Conservation (phyloP, 2,329 filamentous ascomycete species). For the Fusarium napiforme region DNA sequence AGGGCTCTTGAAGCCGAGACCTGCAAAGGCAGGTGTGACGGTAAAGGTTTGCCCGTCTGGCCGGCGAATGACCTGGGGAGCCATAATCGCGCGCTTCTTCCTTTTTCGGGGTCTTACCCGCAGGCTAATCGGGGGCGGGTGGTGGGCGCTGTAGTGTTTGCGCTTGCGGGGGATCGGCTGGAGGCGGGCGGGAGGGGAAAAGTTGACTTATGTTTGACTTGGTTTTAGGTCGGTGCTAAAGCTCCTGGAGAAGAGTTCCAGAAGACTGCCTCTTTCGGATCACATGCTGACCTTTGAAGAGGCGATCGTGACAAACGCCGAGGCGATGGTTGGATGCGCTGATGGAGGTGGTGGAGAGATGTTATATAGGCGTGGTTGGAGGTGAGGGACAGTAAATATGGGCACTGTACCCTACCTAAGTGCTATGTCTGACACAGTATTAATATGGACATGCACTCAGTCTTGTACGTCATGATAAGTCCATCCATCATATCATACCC, state of each 20-base stretch:
- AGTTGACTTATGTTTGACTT: not conserved
- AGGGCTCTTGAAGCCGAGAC: slow-evolving; percentile 88
- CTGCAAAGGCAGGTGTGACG: slow-evolving; percentile 89
- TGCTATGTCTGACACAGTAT: not conserved
- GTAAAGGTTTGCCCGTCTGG: slow-evolving; percentile 89
- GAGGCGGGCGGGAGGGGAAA: slow-evolving; percentile 17
- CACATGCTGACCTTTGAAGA: slow-evolving; percentile 42
- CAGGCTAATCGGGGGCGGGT: slow-evolving; percentile 9
- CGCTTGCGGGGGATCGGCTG: slow-evolving; percentile 39
- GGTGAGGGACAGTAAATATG: not conserved
- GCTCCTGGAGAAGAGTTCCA: slow-evolving; percentile 40
- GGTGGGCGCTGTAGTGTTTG: slow-evolving; percentile 18
- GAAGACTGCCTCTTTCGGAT: slow-evolving; percentile 41
- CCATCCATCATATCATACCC: slow-evolving; percentile 27
- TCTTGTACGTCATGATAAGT: slow-evolving; percentile 31
- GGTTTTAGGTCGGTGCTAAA: not conserved
- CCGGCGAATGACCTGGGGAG: slow-evolving; percentile 69
- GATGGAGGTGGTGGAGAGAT: slow-evolving; percentile 36
- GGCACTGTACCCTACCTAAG: not conserved
- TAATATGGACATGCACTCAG: not conserved
- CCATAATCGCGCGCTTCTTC: slow-evolving; percentile 44
- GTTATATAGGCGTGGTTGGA: slow-evolving; percentile 16
- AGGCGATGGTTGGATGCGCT: slow-evolving; percentile 44
- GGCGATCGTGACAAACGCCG: slow-evolving; percentile 47
- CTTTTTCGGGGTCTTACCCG: slow-evolving; percentile 6